phyloP scores from a whole-genome alignment of 371 early-diverging fungal genomes.

The Amoeboradix gromovi region DNA sequence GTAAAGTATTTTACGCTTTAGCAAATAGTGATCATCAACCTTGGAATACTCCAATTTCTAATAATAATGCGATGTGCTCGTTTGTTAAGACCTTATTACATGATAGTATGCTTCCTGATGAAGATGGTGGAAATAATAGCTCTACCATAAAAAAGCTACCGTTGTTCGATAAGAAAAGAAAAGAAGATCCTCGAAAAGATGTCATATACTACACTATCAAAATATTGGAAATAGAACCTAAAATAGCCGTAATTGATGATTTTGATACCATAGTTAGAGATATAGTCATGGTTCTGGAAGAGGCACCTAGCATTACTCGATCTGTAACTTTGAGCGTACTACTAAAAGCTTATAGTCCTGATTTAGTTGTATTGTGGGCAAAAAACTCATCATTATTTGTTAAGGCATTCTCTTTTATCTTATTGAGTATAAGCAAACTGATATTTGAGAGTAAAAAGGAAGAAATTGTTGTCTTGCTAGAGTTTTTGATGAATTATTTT shows the following conservation, averaged over 20 bases:
- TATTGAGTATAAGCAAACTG: not conserved
- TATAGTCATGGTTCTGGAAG: not conserved
- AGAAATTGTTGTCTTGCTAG: not conserved
- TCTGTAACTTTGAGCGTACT: not conserved
- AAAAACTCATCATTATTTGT: not conserved
- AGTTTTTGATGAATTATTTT: not conserved
- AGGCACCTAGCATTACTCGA: not conserved
- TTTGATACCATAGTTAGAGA: not conserved
- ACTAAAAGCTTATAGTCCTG: not conserved
- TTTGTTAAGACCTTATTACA: not conserved
- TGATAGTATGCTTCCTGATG: not conserved
- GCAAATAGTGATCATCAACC: not conserved
- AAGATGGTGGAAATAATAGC: not conserved
- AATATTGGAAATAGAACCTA: not conserved
- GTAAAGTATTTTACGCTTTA: not conserved
- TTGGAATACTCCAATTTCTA: not conserved
- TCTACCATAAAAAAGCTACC: not conserved
- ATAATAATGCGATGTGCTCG: not conserved
- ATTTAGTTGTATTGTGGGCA: not conserved
- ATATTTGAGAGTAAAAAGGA: not conserved
- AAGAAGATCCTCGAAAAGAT: not conserved
- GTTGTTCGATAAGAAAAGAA: not conserved
- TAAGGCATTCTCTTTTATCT: not conserved
- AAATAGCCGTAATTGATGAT: not conserved
- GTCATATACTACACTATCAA: not conserved